Conservation (phyloP, 73 alveolate genomes). For the Paramecium sexaurelia region DNA sequence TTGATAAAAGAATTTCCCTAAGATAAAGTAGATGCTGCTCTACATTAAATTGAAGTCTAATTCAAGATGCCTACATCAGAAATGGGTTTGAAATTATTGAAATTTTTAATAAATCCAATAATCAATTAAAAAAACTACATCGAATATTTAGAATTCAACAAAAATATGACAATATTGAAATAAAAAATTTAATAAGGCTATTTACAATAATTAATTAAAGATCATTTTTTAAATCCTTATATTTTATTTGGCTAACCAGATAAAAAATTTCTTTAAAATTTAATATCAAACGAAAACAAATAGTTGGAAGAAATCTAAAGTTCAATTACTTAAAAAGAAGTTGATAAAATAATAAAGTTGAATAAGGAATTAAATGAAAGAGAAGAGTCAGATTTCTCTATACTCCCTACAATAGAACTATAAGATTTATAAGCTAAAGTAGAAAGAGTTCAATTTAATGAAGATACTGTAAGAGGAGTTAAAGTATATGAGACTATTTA, state of each 20-base stretch:
- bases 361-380: constrained; percentile 72
- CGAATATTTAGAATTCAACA: constrained; percentile 70
- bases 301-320: constrained; percentile 49
- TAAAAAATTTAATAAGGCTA: constrained; percentile 77
- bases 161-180: constrained; percentile 58
- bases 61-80: neutral
- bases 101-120: neutral
- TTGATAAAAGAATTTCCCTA: neutral
- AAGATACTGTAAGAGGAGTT: constrained; percentile 41
- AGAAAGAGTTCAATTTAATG: constrained; percentile 70
- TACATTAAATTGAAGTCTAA: constrained; percentile 18
- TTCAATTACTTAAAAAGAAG: constrained; percentile 55
- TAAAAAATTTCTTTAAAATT: constrained; percentile 56
- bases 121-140: constrained; percentile 60
- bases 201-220: constrained; percentile 72
- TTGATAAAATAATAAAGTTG: constrained; percentile 65
- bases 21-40: neutral
- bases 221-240: constrained; percentile 71
- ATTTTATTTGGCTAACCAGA: constrained; percentile 81
- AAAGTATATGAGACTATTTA: constrained; percentile 60
- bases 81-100: neutral
- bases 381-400: constrained; percentile 66
- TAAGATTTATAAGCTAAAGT: constrained; percentile 74
- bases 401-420: constrained; percentile 78
- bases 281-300: constrained; percentile 64